Evolutionary conservation across 805 yeast genomes (phyloP).

Genomic region (Jamesozyma piceae): DNA sequence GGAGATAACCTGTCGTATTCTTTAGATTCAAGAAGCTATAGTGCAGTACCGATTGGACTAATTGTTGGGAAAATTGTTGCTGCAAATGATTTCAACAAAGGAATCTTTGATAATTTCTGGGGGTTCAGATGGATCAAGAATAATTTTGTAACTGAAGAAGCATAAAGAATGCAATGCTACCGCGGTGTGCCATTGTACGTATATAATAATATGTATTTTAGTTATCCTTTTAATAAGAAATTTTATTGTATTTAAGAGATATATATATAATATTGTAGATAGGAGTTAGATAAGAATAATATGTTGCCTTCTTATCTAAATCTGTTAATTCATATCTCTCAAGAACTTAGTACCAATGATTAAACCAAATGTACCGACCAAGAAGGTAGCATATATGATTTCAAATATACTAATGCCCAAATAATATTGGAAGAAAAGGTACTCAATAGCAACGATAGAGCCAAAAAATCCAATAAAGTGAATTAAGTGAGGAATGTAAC

Average conservation of each 20-base stretch:
- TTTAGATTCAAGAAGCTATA: constrained; percentile 80
- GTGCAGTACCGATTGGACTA: constrained; percentile 81
- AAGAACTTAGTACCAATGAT: constrained; percentile 60
- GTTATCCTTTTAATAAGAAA: too few relatives aligned
- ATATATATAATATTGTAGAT: too few relatives aligned
- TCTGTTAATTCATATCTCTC: constrained; percentile 27
- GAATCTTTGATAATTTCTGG: constrained; percentile 32
- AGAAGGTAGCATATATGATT: constrained; percentile 18
- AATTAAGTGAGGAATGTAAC: constrained; percentile 8
- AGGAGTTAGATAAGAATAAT: too few relatives aligned
- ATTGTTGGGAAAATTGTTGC: constrained; percentile 81
- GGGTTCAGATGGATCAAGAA: constrained; percentile 50
- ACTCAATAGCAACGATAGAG: constrained; percentile 26
- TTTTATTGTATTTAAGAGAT: too few relatives aligned
- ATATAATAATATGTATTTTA: constrained; percentile 2
- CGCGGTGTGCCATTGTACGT: not conserved
- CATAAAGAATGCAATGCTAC: not conserved
- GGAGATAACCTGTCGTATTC: constrained; percentile 89
- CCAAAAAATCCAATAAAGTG: constrained; percentile 19
- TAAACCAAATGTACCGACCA: constrained; percentile 46
- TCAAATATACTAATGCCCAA: constrained; percentile 27
- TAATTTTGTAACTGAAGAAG: constrained; percentile 31
- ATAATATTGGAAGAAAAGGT: constrained; percentile 24
- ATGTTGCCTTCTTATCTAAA: too few relatives aligned
- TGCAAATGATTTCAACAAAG: constrained; percentile 47